phyloP scores from a whole-genome alignment of 805 yeast genomes.

The Kluyveromyces starmeri region DNA sequence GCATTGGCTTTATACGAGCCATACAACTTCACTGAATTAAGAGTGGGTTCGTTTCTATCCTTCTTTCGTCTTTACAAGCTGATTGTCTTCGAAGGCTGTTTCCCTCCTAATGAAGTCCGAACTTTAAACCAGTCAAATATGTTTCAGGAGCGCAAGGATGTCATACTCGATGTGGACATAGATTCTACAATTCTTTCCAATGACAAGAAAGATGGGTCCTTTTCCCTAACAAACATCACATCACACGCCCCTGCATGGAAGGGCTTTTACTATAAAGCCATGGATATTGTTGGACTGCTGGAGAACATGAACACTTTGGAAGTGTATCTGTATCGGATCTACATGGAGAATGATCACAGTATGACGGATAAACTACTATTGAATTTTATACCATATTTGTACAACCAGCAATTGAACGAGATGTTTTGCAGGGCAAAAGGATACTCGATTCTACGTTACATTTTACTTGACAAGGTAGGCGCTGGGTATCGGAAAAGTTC shows the following conservation, averaged over 20 bases:
- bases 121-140: background rate
- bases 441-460: constrained; percentile 15
- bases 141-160: background rate
- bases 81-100: background rate
- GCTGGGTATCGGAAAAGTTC: too few species aligned
- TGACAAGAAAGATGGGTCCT: background rate
- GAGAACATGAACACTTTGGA: background rate
- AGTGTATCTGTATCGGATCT: constrained; percentile 6
- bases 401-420: constrained; percentile 9
- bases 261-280: background rate
- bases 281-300: background rate
- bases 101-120: background rate
- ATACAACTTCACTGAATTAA: constrained; percentile 13
- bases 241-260: background rate
- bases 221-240: background rate
- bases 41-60: constrained; percentile 28
- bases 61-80: constrained; percentile 21
- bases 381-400: constrained; percentile 11
- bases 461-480: too few species aligned
- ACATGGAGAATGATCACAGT: constrained; percentile 6
- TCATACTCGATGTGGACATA: background rate
- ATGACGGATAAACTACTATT: too few species aligned
- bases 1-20: constrained; percentile 12
- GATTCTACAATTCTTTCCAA: background rate
- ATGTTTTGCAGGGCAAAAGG: constrained; percentile 18